Evolutionary conservation across 805 yeast genomes (phyloP), one percentile per base, ranked within the genome.

Genomic region (Cyberlindnera galapagoensis): DNA sequence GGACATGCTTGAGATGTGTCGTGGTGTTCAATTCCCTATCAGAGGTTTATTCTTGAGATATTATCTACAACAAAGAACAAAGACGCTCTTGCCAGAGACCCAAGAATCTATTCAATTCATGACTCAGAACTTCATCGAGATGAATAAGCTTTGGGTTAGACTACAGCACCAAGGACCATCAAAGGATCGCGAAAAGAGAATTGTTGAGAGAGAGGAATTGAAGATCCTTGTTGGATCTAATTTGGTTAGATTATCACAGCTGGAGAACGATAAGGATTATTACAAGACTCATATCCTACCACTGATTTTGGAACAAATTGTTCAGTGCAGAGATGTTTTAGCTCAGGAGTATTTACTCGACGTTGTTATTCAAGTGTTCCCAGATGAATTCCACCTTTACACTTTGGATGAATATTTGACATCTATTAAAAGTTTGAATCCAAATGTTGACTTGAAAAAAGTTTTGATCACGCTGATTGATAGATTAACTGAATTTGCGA

Each of bases 101-200:
- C 62, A 70, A 29, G 87, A 80, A 41, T 76, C 88, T 3, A 80
- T 86, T 25, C 76, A 78, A 36, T 90, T 88, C 51, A 72, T 88
- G 21, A 69, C 85, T 32, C 74, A 84, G 13, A 92, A 92, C 55
- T 92, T 92, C 55, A 77, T 90, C 36, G 98, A 92, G 56, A 92
- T 92, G 98, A 92, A 92, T 63, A 92, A 92, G 57, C 66, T 92
- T 28, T 92, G 98, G 98, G 97, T 92, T 4, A 71, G 98, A 31
- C 64, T 88, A 43, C 97, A 90, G 59, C 95, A 88, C 54, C 95
- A 87, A 57, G 97, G 97, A 2, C 95, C 86, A 40, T 74, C 90
- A 4, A 71, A 82, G 25, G 96, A 90, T 47, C 70, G 84, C 24
- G 74, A 67, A 23, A 74, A 80, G 54, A 69, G 97, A 35, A 71